phyloP scores from a whole-genome alignment of 1,284 basidiomycete genomes.

The Pascua guehoae region DNA sequence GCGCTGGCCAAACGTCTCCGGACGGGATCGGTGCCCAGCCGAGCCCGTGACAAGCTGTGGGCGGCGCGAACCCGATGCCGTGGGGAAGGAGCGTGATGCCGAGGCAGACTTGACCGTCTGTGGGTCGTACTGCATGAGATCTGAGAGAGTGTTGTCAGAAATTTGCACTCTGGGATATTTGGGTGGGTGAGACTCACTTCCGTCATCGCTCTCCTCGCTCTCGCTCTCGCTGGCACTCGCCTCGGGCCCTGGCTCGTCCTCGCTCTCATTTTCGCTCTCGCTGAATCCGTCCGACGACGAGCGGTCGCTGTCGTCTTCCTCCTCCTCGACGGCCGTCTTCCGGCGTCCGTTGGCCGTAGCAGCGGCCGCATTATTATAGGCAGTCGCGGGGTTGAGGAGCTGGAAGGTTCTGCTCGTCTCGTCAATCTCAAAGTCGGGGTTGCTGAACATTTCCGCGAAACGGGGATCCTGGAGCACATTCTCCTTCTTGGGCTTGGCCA shows the following conservation, averaged over 20 bases:
- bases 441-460: constrained; percentile 86
- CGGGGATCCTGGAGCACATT: constrained; percentile 77
- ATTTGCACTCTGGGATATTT: background rate
- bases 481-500: constrained; percentile 44
- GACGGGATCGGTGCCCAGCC: constrained; percentile 13
- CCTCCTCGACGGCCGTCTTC: constrained; percentile 81
- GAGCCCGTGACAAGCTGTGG: constrained; percentile 33
- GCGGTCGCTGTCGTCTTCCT: constrained; percentile 81
- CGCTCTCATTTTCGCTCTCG: constrained; percentile 38
- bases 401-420: constrained; percentile 81
- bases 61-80: constrained; percentile 21
- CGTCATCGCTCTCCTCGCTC: constrained; percentile 52
- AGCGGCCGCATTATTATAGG: constrained; percentile 42
- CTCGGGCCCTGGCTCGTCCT: constrained; percentile 30
- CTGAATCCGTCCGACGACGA: constrained; percentile 66
- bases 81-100: constrained; percentile 20
- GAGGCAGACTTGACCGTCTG: constrained; percentile 51
- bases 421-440: constrained; percentile 93
- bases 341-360: constrained; percentile 37
- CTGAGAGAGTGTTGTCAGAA: constrained; percentile 9
- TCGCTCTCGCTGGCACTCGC: constrained; percentile 7
- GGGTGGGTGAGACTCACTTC: constrained; percentile 21
- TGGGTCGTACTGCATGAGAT: constrained; percentile 34
- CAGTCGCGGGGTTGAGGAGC: constrained; percentile 81
- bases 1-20: constrained; percentile 47